A percentile compares a stretch with the other conserved stretches of the same genome.
Evolutionary conservation across 2,329 filamentous ascomycete species (phyloP).

Genomic region (Calonectria pauciramosa): DNA sequence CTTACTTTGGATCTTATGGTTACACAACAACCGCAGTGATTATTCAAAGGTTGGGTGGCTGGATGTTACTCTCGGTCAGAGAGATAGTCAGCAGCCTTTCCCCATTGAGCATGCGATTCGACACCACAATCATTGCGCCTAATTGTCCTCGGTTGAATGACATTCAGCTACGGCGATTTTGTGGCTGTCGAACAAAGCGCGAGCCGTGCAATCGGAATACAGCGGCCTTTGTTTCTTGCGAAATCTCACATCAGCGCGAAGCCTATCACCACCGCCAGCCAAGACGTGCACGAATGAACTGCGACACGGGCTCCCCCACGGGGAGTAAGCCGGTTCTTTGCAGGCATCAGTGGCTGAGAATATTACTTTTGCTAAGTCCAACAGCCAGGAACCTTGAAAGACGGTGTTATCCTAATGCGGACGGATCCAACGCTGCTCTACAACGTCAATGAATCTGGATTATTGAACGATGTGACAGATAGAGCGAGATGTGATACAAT

Average conservation of each 20-base stretch:
- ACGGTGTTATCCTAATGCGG: neutral
- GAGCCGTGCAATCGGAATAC: neutral
- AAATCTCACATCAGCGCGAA: conserved; percentile 15
- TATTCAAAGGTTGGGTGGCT: neutral
- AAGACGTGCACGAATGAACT: conserved; percentile 3
- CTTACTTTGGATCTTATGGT: neutral
- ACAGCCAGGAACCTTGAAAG: neutral
- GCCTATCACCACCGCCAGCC: neutral
- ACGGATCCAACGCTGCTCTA: neutral
- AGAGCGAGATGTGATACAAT: too few relatives aligned
- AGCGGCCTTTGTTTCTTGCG: neutral
- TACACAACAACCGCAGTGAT: neutral
- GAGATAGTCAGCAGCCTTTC: neutral
- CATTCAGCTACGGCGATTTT: neutral
- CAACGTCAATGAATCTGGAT: too few relatives aligned
- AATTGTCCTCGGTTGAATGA: neutral
- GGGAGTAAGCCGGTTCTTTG: neutral
- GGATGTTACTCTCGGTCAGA: neutral
- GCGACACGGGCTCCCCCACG: conserved; percentile 10
- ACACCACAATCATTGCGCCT: neutral
- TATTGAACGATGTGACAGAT: neutral
- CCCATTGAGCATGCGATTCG: neutral
- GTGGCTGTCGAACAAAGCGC: neutral
- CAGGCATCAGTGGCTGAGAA: neutral
- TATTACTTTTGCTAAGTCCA: neutral